Percentiles rank a stretch among this genome's conserved stretches.
Evolutionary conservation across 129 eudicot species (phyloP).

Genomic region (Flaveria brownii): DNA sequence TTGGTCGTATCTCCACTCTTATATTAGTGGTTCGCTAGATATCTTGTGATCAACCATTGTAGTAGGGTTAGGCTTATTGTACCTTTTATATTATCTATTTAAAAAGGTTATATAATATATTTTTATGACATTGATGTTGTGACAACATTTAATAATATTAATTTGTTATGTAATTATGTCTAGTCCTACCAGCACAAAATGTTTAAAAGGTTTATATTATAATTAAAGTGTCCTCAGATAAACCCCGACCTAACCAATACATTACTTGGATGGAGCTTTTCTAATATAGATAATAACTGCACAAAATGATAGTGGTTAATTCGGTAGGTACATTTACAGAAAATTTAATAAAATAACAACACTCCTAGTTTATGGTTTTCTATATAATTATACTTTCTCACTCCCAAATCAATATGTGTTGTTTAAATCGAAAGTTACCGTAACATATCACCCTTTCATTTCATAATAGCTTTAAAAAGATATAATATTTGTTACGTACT

Average conservation of each 20-base stretch:
- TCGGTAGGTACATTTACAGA: too few species aligned
- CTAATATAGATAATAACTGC: too few species aligned
- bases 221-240: neutral
- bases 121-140: neutral
- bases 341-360: too few species aligned
- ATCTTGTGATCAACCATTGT: neutral
- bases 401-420: too few species aligned
- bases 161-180: conserved; percentile 5
- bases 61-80: neutral
- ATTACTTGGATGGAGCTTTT: neutral
- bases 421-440: too few species aligned
- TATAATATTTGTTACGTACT: neutral
- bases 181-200: neutral
- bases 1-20: neutral
- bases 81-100: neutral
- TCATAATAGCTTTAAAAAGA: too few species aligned
- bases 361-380: too few species aligned
- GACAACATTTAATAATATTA: neutral
- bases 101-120: neutral
- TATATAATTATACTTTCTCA: too few species aligned
- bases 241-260: neutral
- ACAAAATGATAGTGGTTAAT: too few species aligned
- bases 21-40: neutral
- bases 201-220: neutral
- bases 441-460: too few species aligned